phyloP scores from a whole-genome alignment of 73 alveolate species.

The Paramecium sonneborni region DNA sequence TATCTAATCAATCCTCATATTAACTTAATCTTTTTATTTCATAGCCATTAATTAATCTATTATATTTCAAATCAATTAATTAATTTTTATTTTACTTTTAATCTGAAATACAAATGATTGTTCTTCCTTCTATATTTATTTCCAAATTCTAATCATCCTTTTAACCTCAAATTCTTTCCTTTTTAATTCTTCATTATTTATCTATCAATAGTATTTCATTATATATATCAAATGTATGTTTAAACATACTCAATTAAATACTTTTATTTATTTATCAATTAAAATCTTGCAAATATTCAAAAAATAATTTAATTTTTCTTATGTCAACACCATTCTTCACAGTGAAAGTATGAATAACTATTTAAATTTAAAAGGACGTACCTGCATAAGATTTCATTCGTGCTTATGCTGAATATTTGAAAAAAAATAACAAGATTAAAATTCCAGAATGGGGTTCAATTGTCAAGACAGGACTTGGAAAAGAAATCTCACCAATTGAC shows the following conservation, averaged over 20 bases:
- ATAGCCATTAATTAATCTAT: too few relatives aligned
- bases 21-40: too few relatives aligned
- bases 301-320: constrained; percentile 80
- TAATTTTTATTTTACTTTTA: too few relatives aligned
- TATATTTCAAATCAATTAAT: too few relatives aligned
- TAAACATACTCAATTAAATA: neutral
- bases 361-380: constrained; percentile 76
- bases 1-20: too few relatives aligned
- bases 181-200: too few relatives aligned
- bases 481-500: constrained; percentile 91
- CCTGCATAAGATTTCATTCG: constrained; percentile 90
- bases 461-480: constrained; percentile 90
- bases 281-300: constrained; percentile 90
- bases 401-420: constrained; percentile 91
- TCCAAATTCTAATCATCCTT: too few relatives aligned
- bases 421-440: constrained; percentile 90
- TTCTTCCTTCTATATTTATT: too few relatives aligned
- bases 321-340: constrained; percentile 29
- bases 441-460: constrained; percentile 93
- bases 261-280: constrained; percentile 70
- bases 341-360: constrained; percentile 19
- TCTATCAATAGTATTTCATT: neutral
- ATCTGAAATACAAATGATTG: too few relatives aligned
- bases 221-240: neutral
- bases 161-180: too few relatives aligned